Base-by-base conservation (phyloP, 2,329 filamentous ascomycete species). In the Venturia aucupariae region DNA sequence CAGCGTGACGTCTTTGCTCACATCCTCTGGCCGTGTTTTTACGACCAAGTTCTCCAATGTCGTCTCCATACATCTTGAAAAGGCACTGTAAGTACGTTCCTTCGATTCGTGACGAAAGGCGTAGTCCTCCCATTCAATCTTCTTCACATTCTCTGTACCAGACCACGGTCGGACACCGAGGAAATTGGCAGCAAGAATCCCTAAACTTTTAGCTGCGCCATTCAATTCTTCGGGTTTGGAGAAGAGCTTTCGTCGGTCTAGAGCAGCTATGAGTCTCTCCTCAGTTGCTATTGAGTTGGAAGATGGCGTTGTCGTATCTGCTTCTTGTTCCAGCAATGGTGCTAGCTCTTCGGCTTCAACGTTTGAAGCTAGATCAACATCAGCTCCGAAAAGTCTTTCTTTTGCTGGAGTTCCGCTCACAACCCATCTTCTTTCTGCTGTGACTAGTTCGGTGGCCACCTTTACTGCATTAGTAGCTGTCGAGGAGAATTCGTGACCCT, bases 401-500 rank as follows among this genome's bases (percentile, higher is more conserved):
- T 87, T 87, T 0, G 92, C 91, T 2, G 93, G 93, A 0, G 93
- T 97, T 64, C 93, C 93, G 0, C 90, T 95, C 0, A 96, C 88
- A 4, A 96, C 85, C 93, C 93, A 97, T 11, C 89, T 85, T 22
- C 90, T 84, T 59, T 91, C 87, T 19, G 91, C 78, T 44, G 72
- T 74, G 4, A 81, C 73, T 30, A 87, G 78, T 61, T 80, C 76
- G 42, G 81, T 76, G 5, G 85, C 76, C 10, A 86, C 78, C 19
- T 80, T 72, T 5, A 83, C 79, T 39, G 84, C 82, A 57, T 79
- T 82, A 1, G 85, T 90, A 2, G 76, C 82, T 0, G 83, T 84
- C 44, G 89, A 88, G 0, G 90, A 90, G 65, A 96, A 86, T 66
- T 84, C 89, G 72, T 97, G 92, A 0, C 93, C 93, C 79, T 97